These are phyloP conservation scores for Vigna radiata DNA, from an alignment of 306 rosid genomes.

Conservation along the genomic window DNA sequence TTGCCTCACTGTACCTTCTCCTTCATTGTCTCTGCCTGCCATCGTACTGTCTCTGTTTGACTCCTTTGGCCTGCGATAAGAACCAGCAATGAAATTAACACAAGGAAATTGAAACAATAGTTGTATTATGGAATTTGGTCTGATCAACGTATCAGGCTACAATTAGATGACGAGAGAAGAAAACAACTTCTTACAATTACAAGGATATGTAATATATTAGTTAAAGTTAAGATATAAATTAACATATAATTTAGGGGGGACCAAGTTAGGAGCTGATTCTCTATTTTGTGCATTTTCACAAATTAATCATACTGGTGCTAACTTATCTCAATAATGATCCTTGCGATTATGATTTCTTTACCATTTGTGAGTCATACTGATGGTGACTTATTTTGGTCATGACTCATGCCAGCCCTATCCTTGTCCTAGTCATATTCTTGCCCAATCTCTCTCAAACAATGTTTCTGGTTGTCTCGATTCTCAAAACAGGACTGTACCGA, in stretches of 20 bases:
- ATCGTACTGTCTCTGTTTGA: background rate
- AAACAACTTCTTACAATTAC: too few relatives aligned
- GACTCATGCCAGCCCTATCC: background rate
- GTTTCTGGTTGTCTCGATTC: too few relatives aligned
- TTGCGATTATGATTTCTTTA: background rate
- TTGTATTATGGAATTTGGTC: background rate
- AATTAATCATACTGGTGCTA: background rate
- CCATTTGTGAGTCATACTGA: background rate
- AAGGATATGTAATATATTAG: too few relatives aligned
- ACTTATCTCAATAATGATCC: background rate
- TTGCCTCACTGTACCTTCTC: background rate
- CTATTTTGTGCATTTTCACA: background rate
- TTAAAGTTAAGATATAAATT: too few relatives aligned
- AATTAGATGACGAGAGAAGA: too few relatives aligned
- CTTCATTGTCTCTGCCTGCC: background rate
- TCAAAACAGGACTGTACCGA: too few relatives aligned
- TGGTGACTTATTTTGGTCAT: background rate
- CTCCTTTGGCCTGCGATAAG: background rate
- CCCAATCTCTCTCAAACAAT: background rate
- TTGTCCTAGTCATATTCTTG: background rate
- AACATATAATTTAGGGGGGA: too few relatives aligned
- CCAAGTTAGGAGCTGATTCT: background rate
- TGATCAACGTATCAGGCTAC: too few relatives aligned
- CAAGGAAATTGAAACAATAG: too few relatives aligned
- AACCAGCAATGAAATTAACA: too few relatives aligned